Percentiles rank a stretch among this genome's conserved stretches.
Conservation (phyloP, 139 green algal species). For the Astrephomene gubernaculifera region DNA sequence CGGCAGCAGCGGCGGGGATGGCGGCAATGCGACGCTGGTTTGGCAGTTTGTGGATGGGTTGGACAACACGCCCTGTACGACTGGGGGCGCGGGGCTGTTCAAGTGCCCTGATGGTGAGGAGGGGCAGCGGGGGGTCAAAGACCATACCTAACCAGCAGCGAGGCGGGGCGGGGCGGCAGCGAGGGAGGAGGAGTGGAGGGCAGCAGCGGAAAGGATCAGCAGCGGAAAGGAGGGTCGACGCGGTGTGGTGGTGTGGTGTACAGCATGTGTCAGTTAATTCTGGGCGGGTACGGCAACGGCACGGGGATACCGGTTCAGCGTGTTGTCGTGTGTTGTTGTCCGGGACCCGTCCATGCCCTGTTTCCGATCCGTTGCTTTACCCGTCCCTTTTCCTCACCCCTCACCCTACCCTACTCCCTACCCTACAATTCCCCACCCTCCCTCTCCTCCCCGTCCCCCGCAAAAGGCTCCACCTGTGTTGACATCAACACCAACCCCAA, state of each 20-base stretch:
- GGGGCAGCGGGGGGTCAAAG: background rate
- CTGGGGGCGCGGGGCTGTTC: background rate
- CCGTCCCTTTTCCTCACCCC: background rate
- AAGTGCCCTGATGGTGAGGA: constrained; percentile 24
- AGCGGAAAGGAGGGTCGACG: no score
- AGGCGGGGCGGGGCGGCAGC: background rate
- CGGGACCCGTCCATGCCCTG: no score
- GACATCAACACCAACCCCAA: constrained; percentile 38
- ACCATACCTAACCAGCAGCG: background rate
- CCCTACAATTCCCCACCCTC: no score
- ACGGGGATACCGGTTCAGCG: no score
- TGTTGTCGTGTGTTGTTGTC: no score
- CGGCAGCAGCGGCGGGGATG: background rate
- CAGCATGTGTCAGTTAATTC: no score
- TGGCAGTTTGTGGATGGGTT: constrained; percentile 16
- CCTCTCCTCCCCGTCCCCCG: background rate
- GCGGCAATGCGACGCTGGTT: background rate
- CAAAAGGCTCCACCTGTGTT: background rate
- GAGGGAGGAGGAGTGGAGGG: background rate
- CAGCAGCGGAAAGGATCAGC: no score
- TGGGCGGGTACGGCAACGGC: no score
- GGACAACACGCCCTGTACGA: constrained; percentile 34
- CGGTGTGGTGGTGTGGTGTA: no score
- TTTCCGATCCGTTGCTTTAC: no score
- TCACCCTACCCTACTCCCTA: no score